These are phyloP conservation scores for Escovopsis weberi DNA, from an alignment of 2,329 filamentous ascomycete species.

Conservation along the genomic window DNA sequence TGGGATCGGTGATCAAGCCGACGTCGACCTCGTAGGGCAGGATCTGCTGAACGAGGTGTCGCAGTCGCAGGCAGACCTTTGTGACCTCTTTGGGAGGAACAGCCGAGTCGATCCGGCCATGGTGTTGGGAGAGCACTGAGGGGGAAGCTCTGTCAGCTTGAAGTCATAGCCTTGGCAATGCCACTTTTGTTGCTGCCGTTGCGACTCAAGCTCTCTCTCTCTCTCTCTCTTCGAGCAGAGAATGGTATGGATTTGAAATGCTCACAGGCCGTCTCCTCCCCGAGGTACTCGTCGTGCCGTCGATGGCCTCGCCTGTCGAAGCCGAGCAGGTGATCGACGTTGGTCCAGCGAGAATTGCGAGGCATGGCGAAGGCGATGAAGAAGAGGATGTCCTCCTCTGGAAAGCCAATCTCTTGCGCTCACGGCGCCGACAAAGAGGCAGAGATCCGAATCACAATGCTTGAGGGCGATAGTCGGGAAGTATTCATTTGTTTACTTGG, in stretches of 20 bases:
- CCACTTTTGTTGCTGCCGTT: background rate
- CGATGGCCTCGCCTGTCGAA: constrained; percentile 9
- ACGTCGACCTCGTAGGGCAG: constrained; percentile 83
- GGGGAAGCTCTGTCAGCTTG: constrained; percentile 1
- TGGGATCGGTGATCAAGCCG: constrained; percentile 56
- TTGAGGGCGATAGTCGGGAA: no score
- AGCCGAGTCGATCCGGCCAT: constrained; percentile 46
- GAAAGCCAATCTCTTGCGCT: background rate
- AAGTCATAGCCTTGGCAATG: background rate
- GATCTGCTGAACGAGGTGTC: constrained; percentile 78
- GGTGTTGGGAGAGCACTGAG: constrained; percentile 51
- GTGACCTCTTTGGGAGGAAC: constrained; percentile 71
- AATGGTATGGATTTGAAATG: constrained; percentile 1
- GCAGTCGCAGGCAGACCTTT: constrained; percentile 75
- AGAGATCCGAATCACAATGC: no score
- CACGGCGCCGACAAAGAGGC: no score
- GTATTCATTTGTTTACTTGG: no score
- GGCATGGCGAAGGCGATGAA: constrained; percentile 1
- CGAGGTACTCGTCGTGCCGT: constrained; percentile 23
- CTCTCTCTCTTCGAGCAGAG: no score
- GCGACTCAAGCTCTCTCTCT: no score
- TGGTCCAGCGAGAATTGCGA: constrained; percentile 13
- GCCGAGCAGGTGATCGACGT: constrained; percentile 17
- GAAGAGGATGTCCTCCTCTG: no score
- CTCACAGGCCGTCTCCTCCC: constrained; percentile 31